These are phyloP conservation scores for Phlebiopsis flavidoalba DNA, from an alignment of 768 basidiomycete genomes.

Conservation along the genomic window DNA sequence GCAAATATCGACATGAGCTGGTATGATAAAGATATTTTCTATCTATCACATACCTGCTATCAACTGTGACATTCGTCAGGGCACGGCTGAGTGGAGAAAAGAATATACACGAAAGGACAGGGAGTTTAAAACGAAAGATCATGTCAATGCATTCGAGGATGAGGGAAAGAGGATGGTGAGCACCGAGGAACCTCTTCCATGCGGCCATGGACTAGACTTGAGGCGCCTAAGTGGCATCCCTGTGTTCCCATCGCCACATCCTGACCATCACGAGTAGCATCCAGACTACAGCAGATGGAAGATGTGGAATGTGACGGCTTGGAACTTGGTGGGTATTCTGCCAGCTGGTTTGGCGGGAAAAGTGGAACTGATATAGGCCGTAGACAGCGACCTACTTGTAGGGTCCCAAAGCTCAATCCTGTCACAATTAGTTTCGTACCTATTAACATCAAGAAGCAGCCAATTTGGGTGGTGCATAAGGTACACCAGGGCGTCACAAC, in stretches of 20 bases:
- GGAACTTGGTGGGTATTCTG: neutral
- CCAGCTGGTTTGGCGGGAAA: too few relatives aligned
- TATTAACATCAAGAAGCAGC: too few relatives aligned
- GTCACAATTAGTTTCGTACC: too few relatives aligned
- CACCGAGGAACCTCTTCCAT: neutral
- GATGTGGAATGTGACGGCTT: neutral
- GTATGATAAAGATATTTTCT: neutral
- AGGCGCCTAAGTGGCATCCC: neutral
- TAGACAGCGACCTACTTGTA: too few relatives aligned
- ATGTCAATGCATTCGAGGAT: neutral
- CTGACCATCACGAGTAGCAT: neutral
- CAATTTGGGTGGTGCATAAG: too few relatives aligned
- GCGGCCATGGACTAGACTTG: neutral
- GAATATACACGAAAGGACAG: constrained; percentile 7
- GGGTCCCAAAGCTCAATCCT: too few relatives aligned
- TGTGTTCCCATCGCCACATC: neutral
- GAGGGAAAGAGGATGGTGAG: neutral
- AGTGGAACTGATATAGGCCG: too few relatives aligned
- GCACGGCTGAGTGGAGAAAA: neutral
- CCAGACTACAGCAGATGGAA: neutral
- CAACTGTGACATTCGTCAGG: neutral
- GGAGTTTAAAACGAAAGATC: neutral
- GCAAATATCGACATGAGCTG: neutral
- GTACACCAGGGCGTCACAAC: too few relatives aligned
- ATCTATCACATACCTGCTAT: neutral